phyloP scores from a whole-genome alignment of 768 basidiomycete genomes.

The Russula griseocarnosa region DNA sequence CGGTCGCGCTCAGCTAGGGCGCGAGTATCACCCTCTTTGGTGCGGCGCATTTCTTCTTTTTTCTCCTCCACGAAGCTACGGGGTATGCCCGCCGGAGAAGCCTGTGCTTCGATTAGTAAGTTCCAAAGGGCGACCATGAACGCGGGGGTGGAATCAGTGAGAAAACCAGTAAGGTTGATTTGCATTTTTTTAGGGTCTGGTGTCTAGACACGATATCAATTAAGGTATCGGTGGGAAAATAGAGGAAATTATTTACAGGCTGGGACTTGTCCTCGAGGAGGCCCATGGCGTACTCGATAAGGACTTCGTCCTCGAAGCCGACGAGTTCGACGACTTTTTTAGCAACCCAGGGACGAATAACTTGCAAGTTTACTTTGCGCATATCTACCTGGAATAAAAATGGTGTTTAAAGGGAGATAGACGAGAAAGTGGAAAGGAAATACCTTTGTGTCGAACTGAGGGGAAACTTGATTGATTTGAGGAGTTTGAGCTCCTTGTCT shows the following conservation, averaged over 20 bases:
- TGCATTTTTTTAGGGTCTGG: slow-evolving; percentile 96
- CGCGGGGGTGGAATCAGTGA: slow-evolving; percentile 75
- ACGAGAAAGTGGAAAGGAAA: neutral
- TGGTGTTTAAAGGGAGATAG: neutral
- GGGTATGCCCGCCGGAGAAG: slow-evolving; percentile 84
- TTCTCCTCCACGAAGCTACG: slow-evolving; percentile 87
- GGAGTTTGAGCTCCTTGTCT: slow-evolving; percentile 88
- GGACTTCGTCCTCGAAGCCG: slow-evolving; percentile 94
- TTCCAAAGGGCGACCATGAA: slow-evolving; percentile 92
- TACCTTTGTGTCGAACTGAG: slow-evolving; percentile 85
- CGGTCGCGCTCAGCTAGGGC: slow-evolving; percentile 70
- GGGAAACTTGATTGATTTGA: slow-evolving; percentile 90
- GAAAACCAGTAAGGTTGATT: slow-evolving; percentile 88
- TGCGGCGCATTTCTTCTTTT: slow-evolving; percentile 83
- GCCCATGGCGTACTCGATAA: slow-evolving; percentile 95
- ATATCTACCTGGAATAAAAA: slow-evolving; percentile 68
- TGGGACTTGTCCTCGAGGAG: slow-evolving; percentile 81
- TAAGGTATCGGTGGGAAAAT: neutral
- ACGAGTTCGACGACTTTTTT: slow-evolving; percentile 88
- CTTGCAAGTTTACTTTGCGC: slow-evolving; percentile 88
- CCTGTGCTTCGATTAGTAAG: slow-evolving; percentile 89
- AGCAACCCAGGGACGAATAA: slow-evolving; percentile 93
- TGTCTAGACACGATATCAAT: slow-evolving; percentile 44
- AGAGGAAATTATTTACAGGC: slow-evolving; percentile 51
- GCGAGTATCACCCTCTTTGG: slow-evolving; percentile 56